Evolutionary conservation across 2,329 filamentous ascomycete genomes (phyloP).

Genomic region (Ophiocordyceps camponoti-saundersi): DNA sequence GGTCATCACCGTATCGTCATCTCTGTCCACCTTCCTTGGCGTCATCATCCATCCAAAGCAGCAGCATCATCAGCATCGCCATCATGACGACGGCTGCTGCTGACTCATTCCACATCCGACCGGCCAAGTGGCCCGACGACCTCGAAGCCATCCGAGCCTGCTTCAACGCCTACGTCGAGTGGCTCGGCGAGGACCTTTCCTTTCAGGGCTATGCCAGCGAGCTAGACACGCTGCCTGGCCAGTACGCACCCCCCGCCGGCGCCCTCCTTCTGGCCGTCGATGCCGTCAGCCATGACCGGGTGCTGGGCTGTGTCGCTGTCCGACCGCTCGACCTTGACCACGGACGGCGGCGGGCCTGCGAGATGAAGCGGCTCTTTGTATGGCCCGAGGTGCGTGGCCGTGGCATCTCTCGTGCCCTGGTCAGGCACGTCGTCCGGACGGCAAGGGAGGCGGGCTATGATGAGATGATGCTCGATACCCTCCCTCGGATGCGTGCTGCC

Average conservation of each 20-base stretch:
- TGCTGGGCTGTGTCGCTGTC: conserved; percentile 11
- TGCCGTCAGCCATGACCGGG: neutral
- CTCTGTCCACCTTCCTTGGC: neutral
- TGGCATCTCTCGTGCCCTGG: conserved; percentile 6
- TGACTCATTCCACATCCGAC: conserved; percentile 5
- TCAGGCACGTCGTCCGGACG: conserved; percentile 5
- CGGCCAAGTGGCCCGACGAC: conserved; percentile 6
- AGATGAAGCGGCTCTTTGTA: conserved; percentile 11
- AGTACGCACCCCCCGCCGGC: conserved; percentile 9
- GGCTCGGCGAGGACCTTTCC: conserved; percentile 10
- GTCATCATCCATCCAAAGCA: neutral
- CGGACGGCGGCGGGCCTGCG: conserved; percentile 5
- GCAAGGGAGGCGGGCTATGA: conserved; percentile 6
- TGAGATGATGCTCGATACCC: conserved; percentile 9
- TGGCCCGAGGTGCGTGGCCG: conserved; percentile 11
- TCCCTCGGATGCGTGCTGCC: conserved; percentile 8
- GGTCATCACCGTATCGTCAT: no score
- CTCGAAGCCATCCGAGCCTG: conserved; percentile 6
- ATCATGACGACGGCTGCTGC: neutral
- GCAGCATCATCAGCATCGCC: neutral
- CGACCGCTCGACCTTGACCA: conserved; percentile 6
- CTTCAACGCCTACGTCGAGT: conserved; percentile 9
- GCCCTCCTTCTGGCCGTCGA: conserved; percentile 9
- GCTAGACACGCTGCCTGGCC: conserved; percentile 8
- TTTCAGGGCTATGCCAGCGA: conserved; percentile 11